Conservation (phyloP, 805 yeast species). For the Isabelozyma gotoi region DNA sequence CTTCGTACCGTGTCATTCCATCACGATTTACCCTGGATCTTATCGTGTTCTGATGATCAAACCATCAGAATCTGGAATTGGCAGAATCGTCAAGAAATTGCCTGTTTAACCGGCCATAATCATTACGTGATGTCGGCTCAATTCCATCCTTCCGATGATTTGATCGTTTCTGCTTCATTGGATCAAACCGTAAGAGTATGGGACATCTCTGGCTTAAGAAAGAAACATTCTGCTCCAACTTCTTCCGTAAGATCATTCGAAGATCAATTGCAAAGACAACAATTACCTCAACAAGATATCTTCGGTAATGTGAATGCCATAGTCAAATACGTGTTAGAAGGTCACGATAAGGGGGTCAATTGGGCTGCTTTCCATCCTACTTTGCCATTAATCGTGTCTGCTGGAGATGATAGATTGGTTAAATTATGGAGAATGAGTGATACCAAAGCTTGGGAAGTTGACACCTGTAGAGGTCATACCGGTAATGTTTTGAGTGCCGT, state of each 20-base stretch:
- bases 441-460: conserved; percentile 98
- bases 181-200: conserved; percentile 99
- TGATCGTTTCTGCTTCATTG: conserved; percentile 91
- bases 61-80: conserved; percentile 99
- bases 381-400: conserved; percentile 89
- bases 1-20: conserved; percentile 94
- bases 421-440: conserved; percentile 98
- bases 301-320: conserved; percentile 93
- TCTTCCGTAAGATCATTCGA: conserved; percentile 48
- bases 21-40: conserved; percentile 95
- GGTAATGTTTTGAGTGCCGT: conserved; percentile 85
- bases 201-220: conserved; percentile 94
- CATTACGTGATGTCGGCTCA: conserved; percentile 98
- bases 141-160: conserved; percentile 93
- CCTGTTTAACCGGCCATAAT: conserved; percentile 95
- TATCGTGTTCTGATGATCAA: conserved; percentile 95
- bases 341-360: conserved; percentile 97
- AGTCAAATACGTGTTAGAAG: conserved; percentile 93
- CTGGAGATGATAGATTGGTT: conserved; percentile 93
- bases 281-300: conserved; percentile 82
- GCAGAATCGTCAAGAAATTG: conserved; percentile 97
- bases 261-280: conserved; percentile 57
- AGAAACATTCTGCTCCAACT: conserved; percentile 84
- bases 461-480: conserved; percentile 96
- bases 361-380: conserved; percentile 99